Base-by-base conservation (phyloP, 495 filamentous ascomycete species). In the Chaetomium tenue region DNA sequence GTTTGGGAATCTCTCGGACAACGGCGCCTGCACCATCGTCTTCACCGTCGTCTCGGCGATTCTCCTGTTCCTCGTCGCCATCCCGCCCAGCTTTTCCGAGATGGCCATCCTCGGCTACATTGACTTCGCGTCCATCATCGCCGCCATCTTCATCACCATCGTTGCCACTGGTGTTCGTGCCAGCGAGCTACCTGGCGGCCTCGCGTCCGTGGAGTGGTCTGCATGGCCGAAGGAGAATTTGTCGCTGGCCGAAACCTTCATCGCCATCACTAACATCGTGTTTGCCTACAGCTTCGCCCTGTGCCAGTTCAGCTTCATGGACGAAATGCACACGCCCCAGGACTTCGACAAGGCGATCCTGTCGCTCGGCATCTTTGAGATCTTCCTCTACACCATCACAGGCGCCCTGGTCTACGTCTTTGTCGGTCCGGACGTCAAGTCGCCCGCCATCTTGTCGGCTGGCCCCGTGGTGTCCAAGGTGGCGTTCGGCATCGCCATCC, bases 401-500 rank as follows among this genome's bases (percentile, higher is more conserved):
- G 86, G 85, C 15, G 80, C 86, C 3, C 78, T 92, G 25, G 87
- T 92, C 66, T 95, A 93, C 77, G 79, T 75, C 73, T 95, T 85
- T 70, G 86, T 87, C 37, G 91, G 91, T n/a, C 72, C 74, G 2
- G 74, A 77, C n/a, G 90, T 93, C 47, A 66, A 76, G 7, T 87
- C 86, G 1, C 91, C 91, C 0, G 89, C 90, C 5, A 81, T 93
- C 0, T 82, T 86, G 18, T 87, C 87, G 0, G 86, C 88, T 11
- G 81, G 84, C 13, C 76, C 78, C 1, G 30, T 84, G 0, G 72
- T 93, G 18, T 82, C 84, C 63, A 91, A 90, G 74, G 74, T 92
- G 44, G 88, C 90, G 3, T 96, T 89, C 69, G 91, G 91, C 20
- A 79, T 95, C 63, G 91, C 90, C 37, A 79, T 91, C 18, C 91